Base-by-base conservation (phyloP, 2,329 filamentous ascomycete species). In the Fusarium caatingaense region DNA sequence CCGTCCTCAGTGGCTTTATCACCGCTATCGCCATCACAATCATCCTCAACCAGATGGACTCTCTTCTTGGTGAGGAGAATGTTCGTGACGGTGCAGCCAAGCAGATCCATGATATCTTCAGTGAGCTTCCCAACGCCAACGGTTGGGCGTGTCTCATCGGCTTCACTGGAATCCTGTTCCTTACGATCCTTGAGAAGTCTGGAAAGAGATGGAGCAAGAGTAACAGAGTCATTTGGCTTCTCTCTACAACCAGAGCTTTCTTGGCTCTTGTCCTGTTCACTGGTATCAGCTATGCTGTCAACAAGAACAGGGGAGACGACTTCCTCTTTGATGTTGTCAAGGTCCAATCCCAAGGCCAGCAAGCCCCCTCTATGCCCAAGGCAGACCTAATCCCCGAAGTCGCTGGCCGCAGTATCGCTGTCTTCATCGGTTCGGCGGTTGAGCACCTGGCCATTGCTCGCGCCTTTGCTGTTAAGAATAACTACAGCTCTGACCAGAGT, bases 381-480 rank as follows among this genome's bases (percentile, higher is more conserved):
- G 60, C 76, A 0, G 76, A 75, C 0, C 81, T 91, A 0, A 81
- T 91, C 44, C 78, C 81, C 2, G 86, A 86, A 66, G 84, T 89
- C 0, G 85, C 86, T 0, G 80, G 80, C 4, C 83, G 85, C 40
- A 83, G 85, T 42, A 85, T 91, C 28, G 87, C 88, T 0, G 87
- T 89, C 2, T 87, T 91, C 66, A 84, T 91, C 44, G 88, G 87
- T 15, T 86, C 86, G 4, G 81, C 86, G 0, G 83, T 91, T 25
- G 89, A 91, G 69, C 89, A 91, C 69, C 83, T 90, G 7, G 88
- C 88, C 12, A 89, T 91, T 45, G 89, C 86, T 18, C 88, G 89
- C 53, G 87, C 87, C 0, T 91, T 91, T 69, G 87, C 84, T 2
- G 82, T 88, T 12, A 84, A 84, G 65, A 90, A 91, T 76, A 83